Evolutionary conservation across 2,329 filamentous ascomycete genomes (phyloP).

Genomic region (Ophiostoma novo-ulmi): DNA sequence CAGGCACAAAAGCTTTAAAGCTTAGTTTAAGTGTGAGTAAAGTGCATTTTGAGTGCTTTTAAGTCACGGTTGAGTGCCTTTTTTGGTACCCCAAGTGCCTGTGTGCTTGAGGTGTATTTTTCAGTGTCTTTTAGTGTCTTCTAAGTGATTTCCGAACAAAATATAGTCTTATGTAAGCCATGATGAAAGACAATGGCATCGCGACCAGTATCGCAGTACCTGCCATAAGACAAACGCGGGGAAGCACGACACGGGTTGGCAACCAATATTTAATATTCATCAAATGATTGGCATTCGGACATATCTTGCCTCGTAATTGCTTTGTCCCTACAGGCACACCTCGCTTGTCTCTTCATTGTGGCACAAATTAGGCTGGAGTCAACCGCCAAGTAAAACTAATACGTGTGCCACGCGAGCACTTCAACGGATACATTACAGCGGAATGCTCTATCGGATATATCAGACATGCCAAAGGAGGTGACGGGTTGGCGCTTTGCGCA

Average conservation of each 20-base stretch:
- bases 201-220: not conserved
- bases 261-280: not conserved
- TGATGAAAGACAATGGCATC: not conserved
- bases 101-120: not conserved
- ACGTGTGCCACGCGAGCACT: not conserved
- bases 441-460: not conserved
- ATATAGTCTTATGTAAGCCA: not conserved
- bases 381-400: not conserved
- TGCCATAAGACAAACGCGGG: not conserved
- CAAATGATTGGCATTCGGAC: constrained; percentile 3
- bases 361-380: not conserved
- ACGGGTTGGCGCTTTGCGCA: no score
- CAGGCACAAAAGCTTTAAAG: not conserved
- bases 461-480: not conserved
- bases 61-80: not conserved
- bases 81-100: not conserved
- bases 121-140: not conserved
- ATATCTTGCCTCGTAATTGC: not conserved
- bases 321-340: not conserved
- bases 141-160: not conserved
- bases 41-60: not conserved
- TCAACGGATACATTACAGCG: constrained; percentile 2
- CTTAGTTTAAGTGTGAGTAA: not conserved
- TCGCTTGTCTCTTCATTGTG: not conserved
- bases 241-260: not conserved